Base-by-base conservation (phyloP, 139 green algal genomes). In the Chlamydomonas applanata region DNA sequence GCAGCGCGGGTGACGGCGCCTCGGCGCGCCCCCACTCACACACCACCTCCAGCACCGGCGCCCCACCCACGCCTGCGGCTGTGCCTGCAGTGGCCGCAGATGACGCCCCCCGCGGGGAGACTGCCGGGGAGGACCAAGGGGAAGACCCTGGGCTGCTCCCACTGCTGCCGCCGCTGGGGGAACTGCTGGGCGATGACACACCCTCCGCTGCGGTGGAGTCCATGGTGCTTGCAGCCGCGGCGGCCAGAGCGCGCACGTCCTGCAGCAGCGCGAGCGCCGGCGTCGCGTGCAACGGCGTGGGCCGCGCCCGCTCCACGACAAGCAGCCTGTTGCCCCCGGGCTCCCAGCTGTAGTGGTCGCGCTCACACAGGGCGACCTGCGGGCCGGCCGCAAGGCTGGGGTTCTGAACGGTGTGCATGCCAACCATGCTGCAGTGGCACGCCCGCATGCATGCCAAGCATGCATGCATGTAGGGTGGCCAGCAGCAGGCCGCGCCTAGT, bases 261-360 rank as follows among this genome's bases (percentile, higher is more conserved):
- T 49, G 40, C 40, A 49, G 40, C 40, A 49, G 40, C 7, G 7
- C 11, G 40, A 49, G 40, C 7, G 40, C 11, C 7, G 40, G 7
- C 7, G 40, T 11, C 11, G 40, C 11, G 40, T 49, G 40, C 40
- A 11, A 19, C 7, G 40, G 40, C 40, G 40, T 7, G 40, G 7
- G 40, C 40, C 40, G 40, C 7, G 40, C 7, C 7, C 40, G 40
- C 40, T 49, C 40, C n/a, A 73, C 67, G 40, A 73, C 67, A 2
- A 73, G 67, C 36, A 73, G n/a, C 16, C 67, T 24, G 46, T 73
- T 73, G 40, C 67, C 57, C 11, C 67, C 67, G 3, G 67, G 67
- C 44, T 73, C 67, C 67, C 67, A 73, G 29, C 7, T 36, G 45
- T 30, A 17, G 40, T 20, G 30, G 40, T 27, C 24, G 17, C 67